Evolutionary conservation across 805 yeast species (phyloP).

Genomic region (Hagleromyces aurorensis): DNA sequence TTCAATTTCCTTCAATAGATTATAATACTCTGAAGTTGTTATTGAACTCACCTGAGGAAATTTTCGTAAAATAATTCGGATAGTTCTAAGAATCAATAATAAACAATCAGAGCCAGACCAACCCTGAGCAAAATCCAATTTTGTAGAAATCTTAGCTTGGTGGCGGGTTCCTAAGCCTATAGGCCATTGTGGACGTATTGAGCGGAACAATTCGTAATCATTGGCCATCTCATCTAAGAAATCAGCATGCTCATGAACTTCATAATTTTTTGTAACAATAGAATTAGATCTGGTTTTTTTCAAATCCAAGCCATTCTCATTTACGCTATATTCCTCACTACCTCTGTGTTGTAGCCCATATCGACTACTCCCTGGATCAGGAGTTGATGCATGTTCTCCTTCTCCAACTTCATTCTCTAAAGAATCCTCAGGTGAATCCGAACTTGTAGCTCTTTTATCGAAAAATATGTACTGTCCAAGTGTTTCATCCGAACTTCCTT

Average conservation of each 20-base stretch:
- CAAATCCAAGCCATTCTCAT: constrained; percentile 2
- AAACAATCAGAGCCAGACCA: constrained; percentile 26
- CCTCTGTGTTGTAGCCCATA: too few relatives aligned
- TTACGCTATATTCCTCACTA: too few relatives aligned
- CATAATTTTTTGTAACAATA: constrained; percentile 11
- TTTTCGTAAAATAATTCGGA: constrained; percentile 14
- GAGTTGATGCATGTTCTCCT: too few relatives aligned
- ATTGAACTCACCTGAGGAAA: constrained; percentile 24
- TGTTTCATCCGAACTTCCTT: too few relatives aligned
- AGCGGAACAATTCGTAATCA: constrained; percentile 12
- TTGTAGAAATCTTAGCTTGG: constrained; percentile 17
- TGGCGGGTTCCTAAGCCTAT: constrained; percentile 19
- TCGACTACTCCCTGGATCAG: too few relatives aligned
- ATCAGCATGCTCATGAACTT: constrained; percentile 23
- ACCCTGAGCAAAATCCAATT: constrained; percentile 8
- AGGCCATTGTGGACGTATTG: constrained; percentile 25
- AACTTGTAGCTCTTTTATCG: too few relatives aligned
- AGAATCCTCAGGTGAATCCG: too few relatives aligned
- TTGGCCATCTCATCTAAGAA: constrained; percentile 12
- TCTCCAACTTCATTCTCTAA: too few relatives aligned
- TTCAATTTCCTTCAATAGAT: constrained; percentile 14
- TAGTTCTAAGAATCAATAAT: constrained; percentile 12
- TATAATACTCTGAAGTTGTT: constrained; percentile 18
- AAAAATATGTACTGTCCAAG: too few relatives aligned
- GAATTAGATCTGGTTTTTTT: constrained; percentile 3